Evolutionary conservation across 2,329 filamentous ascomycete species (phyloP).

Genomic region (Fusarium equiseti): DNA sequence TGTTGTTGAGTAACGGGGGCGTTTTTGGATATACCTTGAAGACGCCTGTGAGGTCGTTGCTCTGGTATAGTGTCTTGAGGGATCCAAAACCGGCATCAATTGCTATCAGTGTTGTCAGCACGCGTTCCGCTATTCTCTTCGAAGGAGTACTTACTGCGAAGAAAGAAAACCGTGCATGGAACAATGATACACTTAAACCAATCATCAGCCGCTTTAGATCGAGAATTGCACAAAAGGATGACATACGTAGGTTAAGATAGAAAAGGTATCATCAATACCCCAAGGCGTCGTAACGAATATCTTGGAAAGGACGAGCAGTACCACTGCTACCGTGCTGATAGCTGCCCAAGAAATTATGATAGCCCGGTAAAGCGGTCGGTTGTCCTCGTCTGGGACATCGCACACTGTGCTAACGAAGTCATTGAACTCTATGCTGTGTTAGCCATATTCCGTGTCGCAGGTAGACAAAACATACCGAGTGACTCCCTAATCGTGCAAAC

Average conservation of each 20-base stretch:
- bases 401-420: neutral
- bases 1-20: accelerated
- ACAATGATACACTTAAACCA: neutral
- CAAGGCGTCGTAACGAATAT: neutral
- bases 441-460: accelerated
- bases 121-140: accelerated
- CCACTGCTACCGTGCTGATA: accelerated
- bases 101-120: neutral
- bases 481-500: neutral
- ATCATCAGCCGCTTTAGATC: accelerated
- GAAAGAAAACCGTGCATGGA: neutral
- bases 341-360: neutral
- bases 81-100: neutral
- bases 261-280: slow-evolving; percentile 4
- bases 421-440: neutral
- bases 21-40: neutral
- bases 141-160: neutral
- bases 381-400: accelerated
- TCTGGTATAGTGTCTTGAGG: neutral
- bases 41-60: neutral
- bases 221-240: neutral
- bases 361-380: neutral
- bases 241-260: neutral
- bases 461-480: neutral
- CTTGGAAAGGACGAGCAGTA: neutral